phyloP scores from a whole-genome alignment of 1,284 basidiomycete species.

The Puccinia coronata region DNA sequence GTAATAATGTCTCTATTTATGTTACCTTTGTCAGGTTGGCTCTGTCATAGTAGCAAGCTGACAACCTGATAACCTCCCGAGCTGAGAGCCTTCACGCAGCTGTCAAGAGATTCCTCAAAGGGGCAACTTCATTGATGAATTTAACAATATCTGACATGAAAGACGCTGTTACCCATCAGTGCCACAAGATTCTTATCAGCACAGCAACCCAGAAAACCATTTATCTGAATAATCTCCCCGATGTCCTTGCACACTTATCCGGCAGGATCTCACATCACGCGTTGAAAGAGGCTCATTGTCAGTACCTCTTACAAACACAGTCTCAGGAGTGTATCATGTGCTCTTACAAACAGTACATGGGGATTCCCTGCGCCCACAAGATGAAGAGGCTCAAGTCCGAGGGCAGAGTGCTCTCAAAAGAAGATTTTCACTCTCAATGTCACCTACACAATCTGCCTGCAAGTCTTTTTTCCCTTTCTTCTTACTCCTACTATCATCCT shows the following conservation, averaged over 20 bases:
- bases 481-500: not conserved
- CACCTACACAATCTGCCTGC: not conserved
- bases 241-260: not conserved
- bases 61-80: slow-evolving; percentile 6
- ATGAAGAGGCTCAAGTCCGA: not conserved
- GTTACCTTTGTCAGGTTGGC: too few species aligned
- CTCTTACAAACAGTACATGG: not conserved
- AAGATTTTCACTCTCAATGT: not conserved
- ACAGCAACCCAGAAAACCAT: not conserved
- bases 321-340: not conserved
- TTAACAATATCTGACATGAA: not conserved
- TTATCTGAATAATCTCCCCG: not conserved
- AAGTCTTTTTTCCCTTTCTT: not conserved
- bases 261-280: not conserved
- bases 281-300: not conserved
- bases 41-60: too few species aligned
- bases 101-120: not conserved
- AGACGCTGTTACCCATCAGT: not conserved
- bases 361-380: not conserved
- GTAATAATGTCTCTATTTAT: too few species aligned
- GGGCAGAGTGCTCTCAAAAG: not conserved
- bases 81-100: not conserved
- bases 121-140: not conserved
- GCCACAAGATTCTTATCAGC: not conserved
- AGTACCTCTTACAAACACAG: not conserved